These are phyloP conservation scores for Globisporangium cystogenes DNA, from an alignment of 352 stramenopile species.

Conservation along the genomic window DNA sequence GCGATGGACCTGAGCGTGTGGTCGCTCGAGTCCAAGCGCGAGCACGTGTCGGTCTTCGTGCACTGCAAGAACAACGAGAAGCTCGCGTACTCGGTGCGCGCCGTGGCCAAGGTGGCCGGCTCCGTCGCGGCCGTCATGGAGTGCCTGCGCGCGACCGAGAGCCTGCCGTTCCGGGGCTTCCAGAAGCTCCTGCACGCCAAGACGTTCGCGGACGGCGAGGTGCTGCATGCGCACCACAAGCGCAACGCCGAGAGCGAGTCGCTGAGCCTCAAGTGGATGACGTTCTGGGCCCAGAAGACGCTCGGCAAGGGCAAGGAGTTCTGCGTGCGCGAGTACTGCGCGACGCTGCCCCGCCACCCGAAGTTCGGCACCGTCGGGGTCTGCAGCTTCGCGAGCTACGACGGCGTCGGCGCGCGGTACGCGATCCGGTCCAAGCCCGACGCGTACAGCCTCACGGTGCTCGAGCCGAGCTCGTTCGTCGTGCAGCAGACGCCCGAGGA, in stretches of 20 bases:
- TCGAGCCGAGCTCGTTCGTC: conserved; percentile 70
- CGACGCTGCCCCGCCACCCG: conserved; percentile 46
- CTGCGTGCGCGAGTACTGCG: conserved; percentile 75
- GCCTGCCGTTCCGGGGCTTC: conserved; percentile 45
- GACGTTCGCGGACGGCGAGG: conserved; percentile 74
- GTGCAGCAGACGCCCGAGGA: conserved; percentile 69
- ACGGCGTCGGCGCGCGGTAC: conserved; percentile 68
- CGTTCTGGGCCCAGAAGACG: conserved; percentile 70
- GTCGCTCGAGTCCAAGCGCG: conserved; percentile 63
- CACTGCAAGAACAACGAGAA: conserved; percentile 85
- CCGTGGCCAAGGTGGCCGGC: conserved; percentile 58
- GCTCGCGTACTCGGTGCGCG: conserved; percentile 63
- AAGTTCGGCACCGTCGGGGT: conserved; percentile 61
- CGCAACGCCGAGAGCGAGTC: conserved; percentile 41
- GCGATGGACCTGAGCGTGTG: conserved; percentile 70
- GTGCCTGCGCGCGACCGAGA: conserved; percentile 64
- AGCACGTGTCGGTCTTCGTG: conserved; percentile 62
- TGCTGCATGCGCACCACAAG: conserved; percentile 51
- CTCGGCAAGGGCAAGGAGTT: conserved; percentile 81
- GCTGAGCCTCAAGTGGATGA: conserved; percentile 82
- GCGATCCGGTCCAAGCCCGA: conserved; percentile 65
- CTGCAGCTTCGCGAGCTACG: conserved; percentile 78
- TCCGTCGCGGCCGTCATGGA: conserved; percentile 73
- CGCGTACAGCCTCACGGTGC: conserved; percentile 72
- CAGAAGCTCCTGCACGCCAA: conserved; percentile 74